These are phyloP conservation scores for Tephrocybe sp. DNA, from an alignment of 768 basidiomycete species.

Conservation along the genomic window DNA sequence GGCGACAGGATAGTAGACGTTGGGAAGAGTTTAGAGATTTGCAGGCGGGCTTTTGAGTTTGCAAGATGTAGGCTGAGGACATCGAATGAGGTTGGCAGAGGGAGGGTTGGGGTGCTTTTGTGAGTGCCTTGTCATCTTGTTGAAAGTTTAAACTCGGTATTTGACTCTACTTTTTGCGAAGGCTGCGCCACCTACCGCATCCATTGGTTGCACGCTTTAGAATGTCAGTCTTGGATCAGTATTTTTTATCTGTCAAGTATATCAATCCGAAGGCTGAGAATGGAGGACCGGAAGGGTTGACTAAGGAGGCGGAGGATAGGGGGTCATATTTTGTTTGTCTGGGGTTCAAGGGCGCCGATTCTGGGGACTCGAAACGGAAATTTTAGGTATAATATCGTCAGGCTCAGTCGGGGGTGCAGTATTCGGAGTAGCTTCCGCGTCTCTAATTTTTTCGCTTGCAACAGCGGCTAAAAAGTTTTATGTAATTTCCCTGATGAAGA, in stretches of 20 bases:
- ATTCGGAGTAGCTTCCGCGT: no score
- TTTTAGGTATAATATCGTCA: no score
- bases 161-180: conserved; percentile 26
- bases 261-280: conserved; percentile 62
- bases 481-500: no score
- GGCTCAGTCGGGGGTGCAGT: no score
- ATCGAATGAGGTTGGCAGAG: conserved; percentile 40
- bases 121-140: conserved; percentile 28
- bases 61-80: conserved; percentile 51
- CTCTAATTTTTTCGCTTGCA: no score
- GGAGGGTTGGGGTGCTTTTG: conserved; percentile 57
- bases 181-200: conserved; percentile 84
- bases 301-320: background rate
- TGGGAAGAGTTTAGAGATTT: conserved; percentile 68
- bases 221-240: conserved; percentile 47
- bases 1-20: conserved; percentile 69
- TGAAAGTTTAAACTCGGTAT: background rate
- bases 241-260: conserved; percentile 65
- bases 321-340: conserved; percentile 5
- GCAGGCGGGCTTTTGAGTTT: conserved; percentile 71
- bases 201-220: conserved; percentile 68
- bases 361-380: no score
- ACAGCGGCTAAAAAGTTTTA: no score
- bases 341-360: conserved; percentile 2
- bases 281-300: background rate